Conservation (phyloP, 352 stramenopile species). For the Saprolegnia parasitica region DNA sequence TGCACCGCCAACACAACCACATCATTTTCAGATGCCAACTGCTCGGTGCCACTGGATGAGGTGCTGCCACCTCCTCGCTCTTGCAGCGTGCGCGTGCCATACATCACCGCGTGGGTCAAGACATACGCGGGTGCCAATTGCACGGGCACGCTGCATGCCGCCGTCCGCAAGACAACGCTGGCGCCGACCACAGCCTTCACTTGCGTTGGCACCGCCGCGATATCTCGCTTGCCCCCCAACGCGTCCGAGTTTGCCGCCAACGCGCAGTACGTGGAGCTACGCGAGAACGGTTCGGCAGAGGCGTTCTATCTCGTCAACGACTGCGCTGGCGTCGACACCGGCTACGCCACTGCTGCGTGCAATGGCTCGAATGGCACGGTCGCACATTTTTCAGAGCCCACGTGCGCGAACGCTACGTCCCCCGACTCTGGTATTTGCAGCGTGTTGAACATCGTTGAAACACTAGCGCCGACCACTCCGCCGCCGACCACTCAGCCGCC, state of each 20-base stretch:
- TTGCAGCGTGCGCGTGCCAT: not conserved
- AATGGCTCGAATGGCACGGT: not conserved
- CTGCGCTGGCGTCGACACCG: not conserved
- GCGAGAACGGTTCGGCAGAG: not conserved
- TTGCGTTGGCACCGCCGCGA: not conserved
- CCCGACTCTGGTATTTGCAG: not conserved
- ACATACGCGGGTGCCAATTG: not conserved
- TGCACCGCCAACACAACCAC: not conserved
- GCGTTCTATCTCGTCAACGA: not conserved
- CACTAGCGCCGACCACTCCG: not conserved
- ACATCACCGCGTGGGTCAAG: not conserved
- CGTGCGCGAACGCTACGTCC: not conserved
- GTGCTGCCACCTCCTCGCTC: not conserved
- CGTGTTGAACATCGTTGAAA: not conserved
- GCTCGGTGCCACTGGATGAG: not conserved
- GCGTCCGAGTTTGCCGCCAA: not conserved
- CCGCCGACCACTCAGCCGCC: no score
- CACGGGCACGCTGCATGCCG: not conserved
- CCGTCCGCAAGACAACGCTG: not conserved
- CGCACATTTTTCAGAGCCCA: not conserved
- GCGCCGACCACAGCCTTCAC: not conserved
- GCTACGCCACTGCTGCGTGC: not conserved
- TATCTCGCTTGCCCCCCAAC: not conserved
- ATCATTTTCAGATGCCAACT: not conserved
- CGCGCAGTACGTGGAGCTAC: not conserved